Evolutionary conservation across 768 basidiomycete species (phyloP).

Genomic region (Boletus speciosus): DNA sequence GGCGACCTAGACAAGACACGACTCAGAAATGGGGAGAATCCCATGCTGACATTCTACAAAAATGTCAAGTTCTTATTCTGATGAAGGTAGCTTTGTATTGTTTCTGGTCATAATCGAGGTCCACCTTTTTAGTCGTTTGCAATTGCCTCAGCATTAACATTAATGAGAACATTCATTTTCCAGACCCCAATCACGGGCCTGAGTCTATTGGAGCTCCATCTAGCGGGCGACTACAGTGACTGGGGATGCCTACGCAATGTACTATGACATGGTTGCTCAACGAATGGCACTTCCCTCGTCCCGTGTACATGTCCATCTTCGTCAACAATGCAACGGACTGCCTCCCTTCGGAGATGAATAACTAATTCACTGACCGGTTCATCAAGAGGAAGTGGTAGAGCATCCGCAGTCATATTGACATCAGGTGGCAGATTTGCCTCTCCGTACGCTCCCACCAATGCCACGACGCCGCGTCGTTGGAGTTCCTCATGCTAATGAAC

Average conservation of each 20-base stretch:
- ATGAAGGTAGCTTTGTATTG: constrained; percentile 13
- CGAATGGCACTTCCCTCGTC: neutral
- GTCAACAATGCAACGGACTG: neutral
- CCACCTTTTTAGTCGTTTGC: neutral
- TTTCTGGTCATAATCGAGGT: neutral
- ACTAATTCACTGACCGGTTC: neutral
- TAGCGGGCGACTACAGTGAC: neutral
- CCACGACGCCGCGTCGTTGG: neutral
- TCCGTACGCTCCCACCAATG: neutral
- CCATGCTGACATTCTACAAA: constrained; percentile 84
- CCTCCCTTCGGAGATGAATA: neutral
- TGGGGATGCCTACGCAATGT: neutral
- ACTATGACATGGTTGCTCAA: neutral
- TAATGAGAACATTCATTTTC: neutral
- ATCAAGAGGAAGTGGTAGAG: neutral
- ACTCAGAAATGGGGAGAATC: constrained; percentile 80
- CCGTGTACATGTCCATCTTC: neutral
- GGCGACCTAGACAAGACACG: constrained; percentile 70
- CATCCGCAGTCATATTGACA: neutral
- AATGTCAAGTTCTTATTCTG: constrained; percentile 93
- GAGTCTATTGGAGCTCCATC: neutral
- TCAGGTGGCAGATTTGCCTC: neutral
- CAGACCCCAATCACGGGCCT: neutral
- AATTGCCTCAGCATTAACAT: neutral
- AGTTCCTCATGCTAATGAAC: neutral